phyloP scores from a whole-genome alignment of 2,329 filamentous ascomycete species.

The Microdochium trichocladiopsis region DNA sequence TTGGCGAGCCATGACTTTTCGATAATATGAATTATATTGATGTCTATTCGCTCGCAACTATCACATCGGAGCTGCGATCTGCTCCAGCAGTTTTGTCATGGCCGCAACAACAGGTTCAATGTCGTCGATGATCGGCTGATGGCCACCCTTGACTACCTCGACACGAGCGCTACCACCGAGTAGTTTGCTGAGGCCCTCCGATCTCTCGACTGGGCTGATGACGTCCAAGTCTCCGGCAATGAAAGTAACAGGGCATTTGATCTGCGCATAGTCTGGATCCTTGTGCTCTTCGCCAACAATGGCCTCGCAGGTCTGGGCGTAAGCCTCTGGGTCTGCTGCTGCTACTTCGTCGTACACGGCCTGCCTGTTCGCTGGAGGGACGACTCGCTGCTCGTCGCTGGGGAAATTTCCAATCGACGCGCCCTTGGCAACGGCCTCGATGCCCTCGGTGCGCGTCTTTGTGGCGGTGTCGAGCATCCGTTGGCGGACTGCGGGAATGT shows the following conservation, averaged over 20 bases:
- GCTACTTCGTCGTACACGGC: conserved; percentile 19
- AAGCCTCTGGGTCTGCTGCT: conserved; percentile 20
- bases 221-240: conserved; percentile 21
- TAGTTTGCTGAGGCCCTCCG: conserved; percentile 15
- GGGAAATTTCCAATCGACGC: conserved; percentile 20
- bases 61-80: not conserved
- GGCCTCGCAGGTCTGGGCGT: conserved; percentile 21
- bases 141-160: conserved; percentile 11
- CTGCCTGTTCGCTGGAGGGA: conserved; percentile 4
- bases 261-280: conserved; percentile 21
- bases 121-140: conserved; percentile 8
- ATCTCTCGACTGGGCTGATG: conserved; percentile 18
- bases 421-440: conserved; percentile 16
- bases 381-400: conserved; percentile 10
- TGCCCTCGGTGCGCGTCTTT: conserved; percentile 16
- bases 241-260: conserved; percentile 19
- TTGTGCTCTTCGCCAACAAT: conserved; percentile 17
- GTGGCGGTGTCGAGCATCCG: conserved; percentile 19
- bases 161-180: conserved; percentile 11
- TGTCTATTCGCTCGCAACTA: not conserved
- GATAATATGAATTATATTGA: conserved; percentile 2
- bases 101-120: conserved; percentile 2
- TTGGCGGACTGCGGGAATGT: conserved; percentile 20
- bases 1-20: conserved; percentile 13
- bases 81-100: conserved; percentile 1